Conservation (phyloP, 345 rosid species). For the Turnera subulata region DNA sequence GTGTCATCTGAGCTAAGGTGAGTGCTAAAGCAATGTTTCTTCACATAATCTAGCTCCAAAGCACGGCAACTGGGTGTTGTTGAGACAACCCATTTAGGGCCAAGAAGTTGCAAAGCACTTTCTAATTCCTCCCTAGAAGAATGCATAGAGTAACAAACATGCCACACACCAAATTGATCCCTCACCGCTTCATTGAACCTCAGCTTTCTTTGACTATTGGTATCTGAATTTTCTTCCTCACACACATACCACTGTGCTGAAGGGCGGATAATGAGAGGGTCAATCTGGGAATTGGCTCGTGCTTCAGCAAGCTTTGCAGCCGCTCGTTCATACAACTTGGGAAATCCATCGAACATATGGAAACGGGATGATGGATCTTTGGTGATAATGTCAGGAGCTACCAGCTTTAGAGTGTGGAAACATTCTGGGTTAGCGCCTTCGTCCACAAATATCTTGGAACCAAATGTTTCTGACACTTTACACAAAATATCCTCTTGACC, state of each 20-base stretch:
- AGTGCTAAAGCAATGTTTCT: conserved; percentile 44
- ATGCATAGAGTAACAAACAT: conserved; percentile 85
- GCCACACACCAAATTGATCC: conserved; percentile 85
- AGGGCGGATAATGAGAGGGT: conserved; percentile 77
- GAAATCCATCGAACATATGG: conserved; percentile 65
- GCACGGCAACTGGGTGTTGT: conserved; percentile 78
- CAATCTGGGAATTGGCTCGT: conserved; percentile 42
- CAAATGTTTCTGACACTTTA: conserved; percentile 57
- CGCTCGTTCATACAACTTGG: conserved; percentile 67
- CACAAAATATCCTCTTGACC: conserved; percentile 81
- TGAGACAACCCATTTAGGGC: conserved; percentile 78
- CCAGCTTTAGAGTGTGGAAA: conserved; percentile 41
- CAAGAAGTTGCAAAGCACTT: conserved; percentile 62
- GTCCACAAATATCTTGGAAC: conserved; percentile 74
- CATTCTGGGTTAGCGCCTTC: conserved; percentile 44
- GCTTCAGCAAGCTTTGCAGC: conserved; percentile 63
- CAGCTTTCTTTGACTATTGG: conserved; percentile 36
- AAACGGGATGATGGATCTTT: conserved; percentile 69
- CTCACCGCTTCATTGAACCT: conserved; percentile 58
- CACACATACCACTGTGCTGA: conserved; percentile 88
- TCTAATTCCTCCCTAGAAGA: conserved; percentile 81
- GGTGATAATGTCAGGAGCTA: conserved; percentile 56
- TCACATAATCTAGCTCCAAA: conserved; percentile 67
- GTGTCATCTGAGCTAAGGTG: conserved; percentile 45
- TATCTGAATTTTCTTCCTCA: conserved; percentile 39